Conservation (phyloP, 1,284 basidiomycete species). For the Clitocybe nebularis region DNA sequence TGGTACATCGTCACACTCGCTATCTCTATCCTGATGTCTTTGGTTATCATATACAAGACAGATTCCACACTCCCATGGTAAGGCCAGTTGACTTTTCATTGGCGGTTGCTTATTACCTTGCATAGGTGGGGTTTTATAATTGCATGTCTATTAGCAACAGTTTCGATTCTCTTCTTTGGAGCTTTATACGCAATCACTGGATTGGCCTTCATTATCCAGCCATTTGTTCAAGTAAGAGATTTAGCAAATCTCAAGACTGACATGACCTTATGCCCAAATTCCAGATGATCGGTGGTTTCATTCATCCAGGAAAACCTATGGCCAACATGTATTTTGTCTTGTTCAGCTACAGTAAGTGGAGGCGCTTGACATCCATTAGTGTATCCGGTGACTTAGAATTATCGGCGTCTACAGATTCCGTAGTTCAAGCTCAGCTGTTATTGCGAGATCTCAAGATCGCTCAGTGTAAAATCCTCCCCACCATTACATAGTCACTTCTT, state of each 20-base stretch:
- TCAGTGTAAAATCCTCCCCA: conserved; percentile 39
- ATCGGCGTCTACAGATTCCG: conserved; percentile 34
- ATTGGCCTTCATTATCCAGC: conserved; percentile 42
- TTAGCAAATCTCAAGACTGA: neutral
- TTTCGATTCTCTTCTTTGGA: conserved; percentile 46
- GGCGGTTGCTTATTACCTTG: too few relatives aligned
- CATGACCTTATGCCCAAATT: neutral
- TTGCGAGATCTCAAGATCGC: conserved; percentile 58
- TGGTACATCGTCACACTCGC: conserved; percentile 41
- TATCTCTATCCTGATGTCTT: conserved; percentile 34
- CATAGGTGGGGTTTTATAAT: conserved; percentile 42
- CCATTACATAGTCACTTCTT: neutral
- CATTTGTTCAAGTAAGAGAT: conserved; percentile 44
- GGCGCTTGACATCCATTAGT: neutral
- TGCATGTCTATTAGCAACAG: conserved; percentile 32
- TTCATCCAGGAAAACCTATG: conserved; percentile 57
- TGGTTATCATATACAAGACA: conserved; percentile 46
- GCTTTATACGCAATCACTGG: conserved; percentile 53
- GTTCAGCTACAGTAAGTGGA: conserved; percentile 40
- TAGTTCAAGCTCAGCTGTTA: conserved; percentile 39
- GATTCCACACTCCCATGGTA: conserved; percentile 49
- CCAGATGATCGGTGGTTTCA: conserved; percentile 54
- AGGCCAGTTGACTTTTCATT: conserved; percentile 2
- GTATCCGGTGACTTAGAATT: neutral
- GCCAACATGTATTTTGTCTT: conserved; percentile 60